Conservation (phyloP, 2,329 filamentous ascomycete genomes). For the Aspergillus fischeri region DNA sequence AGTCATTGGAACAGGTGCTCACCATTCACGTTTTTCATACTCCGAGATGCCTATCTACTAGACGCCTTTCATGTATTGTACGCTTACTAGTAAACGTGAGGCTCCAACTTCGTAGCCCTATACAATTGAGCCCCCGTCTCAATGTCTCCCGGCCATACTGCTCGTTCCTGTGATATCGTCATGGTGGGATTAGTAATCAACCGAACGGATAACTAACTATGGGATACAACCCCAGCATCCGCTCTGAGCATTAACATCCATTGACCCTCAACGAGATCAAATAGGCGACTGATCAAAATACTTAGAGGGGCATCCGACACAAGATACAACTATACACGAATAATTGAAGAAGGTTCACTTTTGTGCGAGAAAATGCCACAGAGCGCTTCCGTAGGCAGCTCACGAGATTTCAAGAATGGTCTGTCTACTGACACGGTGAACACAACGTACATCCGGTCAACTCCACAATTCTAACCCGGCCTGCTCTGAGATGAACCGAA, state of each 20-base stretch:
- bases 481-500: conserved; percentile 6
- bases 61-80: neutral
- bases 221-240: neutral
- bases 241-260: neutral
- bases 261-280: neutral
- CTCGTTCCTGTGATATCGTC: neutral
- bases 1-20: neutral
- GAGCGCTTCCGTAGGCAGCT: neutral
- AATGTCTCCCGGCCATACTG: neutral
- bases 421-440: neutral
- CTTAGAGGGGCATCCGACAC: neutral
- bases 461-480: neutral
- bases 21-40: neutral
- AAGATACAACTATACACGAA: no score
- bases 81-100: neutral
- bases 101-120: neutral
- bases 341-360: neutral
- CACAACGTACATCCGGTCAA: neutral
- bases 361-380: neutral
- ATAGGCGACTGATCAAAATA: neutral
- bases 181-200: neutral
- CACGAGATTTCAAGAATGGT: neutral
- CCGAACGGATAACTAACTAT: neutral
- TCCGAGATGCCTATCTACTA: neutral
- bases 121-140: neutral